These are phyloP conservation scores for Phialophora chinensis DNA, from an alignment of 2,329 filamentous ascomycete genomes.

Conservation along the genomic window DNA sequence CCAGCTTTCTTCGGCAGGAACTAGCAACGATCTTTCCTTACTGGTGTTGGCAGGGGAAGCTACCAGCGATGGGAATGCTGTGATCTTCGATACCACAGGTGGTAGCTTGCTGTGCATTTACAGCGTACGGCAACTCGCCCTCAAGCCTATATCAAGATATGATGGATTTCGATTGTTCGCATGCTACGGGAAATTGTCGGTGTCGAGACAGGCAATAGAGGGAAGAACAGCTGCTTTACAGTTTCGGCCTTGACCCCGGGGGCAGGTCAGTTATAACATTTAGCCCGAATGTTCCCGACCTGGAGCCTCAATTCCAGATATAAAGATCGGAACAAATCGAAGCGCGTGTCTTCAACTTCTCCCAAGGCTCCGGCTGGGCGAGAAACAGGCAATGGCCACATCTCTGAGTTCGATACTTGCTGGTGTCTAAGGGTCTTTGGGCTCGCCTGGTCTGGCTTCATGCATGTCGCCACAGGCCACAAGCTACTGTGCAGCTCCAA, in stretches of 20 bases:
- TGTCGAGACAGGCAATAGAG: not conserved
- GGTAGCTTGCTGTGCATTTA: not conserved
- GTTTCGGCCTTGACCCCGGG: conserved; percentile 9
- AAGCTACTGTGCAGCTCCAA: not conserved
- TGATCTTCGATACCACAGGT: not conserved
- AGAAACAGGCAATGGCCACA: conserved; percentile 1
- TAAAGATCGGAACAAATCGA: conserved; percentile 25
- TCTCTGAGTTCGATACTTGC: not conserved
- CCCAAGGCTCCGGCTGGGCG: not conserved
- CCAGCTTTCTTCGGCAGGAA: not conserved
- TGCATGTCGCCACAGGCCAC: conserved; percentile 18
- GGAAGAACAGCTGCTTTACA: conserved; percentile 10
- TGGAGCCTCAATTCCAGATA: conserved; percentile 10
- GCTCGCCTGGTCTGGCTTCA: conserved; percentile 7
- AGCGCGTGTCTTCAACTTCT: not conserved
- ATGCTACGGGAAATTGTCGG: conserved; percentile 16
- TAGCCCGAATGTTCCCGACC: conserved; percentile 16
- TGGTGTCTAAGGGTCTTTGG: not conserved
- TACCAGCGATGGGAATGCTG: not conserved
- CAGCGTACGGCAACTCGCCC: not conserved
- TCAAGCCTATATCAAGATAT: not conserved
- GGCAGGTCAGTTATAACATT: conserved; percentile 2
- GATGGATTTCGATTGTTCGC: not conserved
- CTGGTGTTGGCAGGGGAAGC: not conserved
- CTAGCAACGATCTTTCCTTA: not conserved